A percentile compares a stretch with the other conserved stretches of the same genome.
Evolutionary conservation across 1,284 basidiomycete genomes (phyloP).

Genomic region (Rhodofomes roseus): DNA sequence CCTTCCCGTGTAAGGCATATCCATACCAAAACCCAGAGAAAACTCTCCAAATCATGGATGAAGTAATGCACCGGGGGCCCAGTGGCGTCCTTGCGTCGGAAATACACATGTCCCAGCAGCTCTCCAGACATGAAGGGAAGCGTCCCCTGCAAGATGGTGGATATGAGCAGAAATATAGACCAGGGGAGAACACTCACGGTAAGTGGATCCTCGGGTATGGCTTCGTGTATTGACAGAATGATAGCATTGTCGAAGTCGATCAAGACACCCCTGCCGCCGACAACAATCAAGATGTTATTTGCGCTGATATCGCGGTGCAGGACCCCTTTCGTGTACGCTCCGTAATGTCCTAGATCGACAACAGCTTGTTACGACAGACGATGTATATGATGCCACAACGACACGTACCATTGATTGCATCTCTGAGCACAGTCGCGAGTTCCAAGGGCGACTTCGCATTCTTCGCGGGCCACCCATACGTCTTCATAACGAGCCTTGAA

Average conservation of each 20-base stretch:
- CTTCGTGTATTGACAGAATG: too few relatives aligned
- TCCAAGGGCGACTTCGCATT: too few relatives aligned
- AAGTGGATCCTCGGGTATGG: neutral
- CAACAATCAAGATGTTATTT: neutral
- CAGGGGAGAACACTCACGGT: too few relatives aligned
- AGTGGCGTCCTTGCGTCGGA: too few relatives aligned
- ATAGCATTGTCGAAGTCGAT: neutral
- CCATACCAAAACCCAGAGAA: neutral
- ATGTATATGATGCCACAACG: too few relatives aligned
- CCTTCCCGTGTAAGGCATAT: neutral
- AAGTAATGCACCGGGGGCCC: too few relatives aligned
- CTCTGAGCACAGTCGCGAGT: too few relatives aligned
- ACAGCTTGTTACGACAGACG: too few relatives aligned
- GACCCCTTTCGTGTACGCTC: neutral
- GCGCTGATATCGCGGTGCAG: neutral
- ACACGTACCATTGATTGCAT: too few relatives aligned
- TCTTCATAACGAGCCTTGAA: neutral
- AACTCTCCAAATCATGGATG: neutral
- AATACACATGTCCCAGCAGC: too few relatives aligned
- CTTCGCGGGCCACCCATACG: neutral
- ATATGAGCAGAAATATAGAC: too few relatives aligned
- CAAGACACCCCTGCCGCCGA: neutral
- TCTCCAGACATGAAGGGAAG: neutral
- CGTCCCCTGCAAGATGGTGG: neutral
- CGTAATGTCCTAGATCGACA: neutral